Percentiles rank a stretch among this genome's conserved stretches.
Conservation (phyloP, 2,329 filamentous ascomycete genomes). For the Xylariaceae sp. region DNA sequence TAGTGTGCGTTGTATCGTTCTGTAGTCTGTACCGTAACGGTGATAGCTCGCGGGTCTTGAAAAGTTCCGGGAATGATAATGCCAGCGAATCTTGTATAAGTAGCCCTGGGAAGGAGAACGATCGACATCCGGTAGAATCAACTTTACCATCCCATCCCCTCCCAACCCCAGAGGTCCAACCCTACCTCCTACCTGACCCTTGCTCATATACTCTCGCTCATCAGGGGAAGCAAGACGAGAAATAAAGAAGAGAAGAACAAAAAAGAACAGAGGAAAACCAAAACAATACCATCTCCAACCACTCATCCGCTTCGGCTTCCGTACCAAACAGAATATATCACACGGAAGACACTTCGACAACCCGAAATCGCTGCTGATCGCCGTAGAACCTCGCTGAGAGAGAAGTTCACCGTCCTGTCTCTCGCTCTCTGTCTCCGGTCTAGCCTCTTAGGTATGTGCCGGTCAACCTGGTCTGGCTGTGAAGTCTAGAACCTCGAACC, state of each 20-base stretch:
- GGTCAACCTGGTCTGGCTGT: slow-evolving; percentile 1
- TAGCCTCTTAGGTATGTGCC: slow-evolving; percentile 6
- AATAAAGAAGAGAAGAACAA: neutral
- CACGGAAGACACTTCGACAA: slow-evolving; percentile 1
- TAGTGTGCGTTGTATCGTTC: slow-evolving; percentile 3
- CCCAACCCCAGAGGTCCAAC: neutral
- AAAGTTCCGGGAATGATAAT: slow-evolving; percentile 16
- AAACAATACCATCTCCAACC: no score
- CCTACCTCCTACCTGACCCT: neutral
- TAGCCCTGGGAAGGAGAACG: slow-evolving; percentile 14
- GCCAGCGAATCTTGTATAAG: slow-evolving; percentile 13
- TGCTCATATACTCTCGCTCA: neutral
- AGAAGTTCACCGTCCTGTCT: neutral
- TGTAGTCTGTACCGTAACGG: slow-evolving; percentile 12
- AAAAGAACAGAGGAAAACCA: no score
- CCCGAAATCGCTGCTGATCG: neutral
- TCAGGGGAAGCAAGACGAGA: slow-evolving; percentile 2
- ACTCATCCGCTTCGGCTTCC: no score
- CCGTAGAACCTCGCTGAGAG: neutral
- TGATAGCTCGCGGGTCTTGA: slow-evolving; percentile 11
- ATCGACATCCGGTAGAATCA: slow-evolving; percentile 17
- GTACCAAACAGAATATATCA: neutral
- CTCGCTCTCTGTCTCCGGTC: slow-evolving; percentile 1
- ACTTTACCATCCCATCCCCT: slow-evolving; percentile 9
- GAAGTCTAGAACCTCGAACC: slow-evolving; percentile 7